Evolutionary conservation across 1,284 basidiomycete species (phyloP), one percentile per base, ranked within the genome.

Genomic region (Phaffia rhodozyma): DNA sequence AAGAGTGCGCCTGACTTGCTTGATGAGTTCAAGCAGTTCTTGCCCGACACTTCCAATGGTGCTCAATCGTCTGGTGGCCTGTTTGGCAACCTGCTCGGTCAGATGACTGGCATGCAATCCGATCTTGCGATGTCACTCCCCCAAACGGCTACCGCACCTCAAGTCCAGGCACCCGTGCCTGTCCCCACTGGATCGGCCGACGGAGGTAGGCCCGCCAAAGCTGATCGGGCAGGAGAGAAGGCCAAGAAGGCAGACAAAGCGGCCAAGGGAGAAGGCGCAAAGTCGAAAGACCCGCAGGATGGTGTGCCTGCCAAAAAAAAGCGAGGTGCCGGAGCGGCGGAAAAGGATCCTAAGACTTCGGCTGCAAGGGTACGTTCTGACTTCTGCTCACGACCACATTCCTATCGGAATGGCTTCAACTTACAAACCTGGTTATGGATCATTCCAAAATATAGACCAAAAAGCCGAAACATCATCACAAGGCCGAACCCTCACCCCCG

Each of bases 21-120:
- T 63, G 84, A 86, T 54, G 94, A 98, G 75, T 99, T 99, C 80
- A 93, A 91, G 75, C 89, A 90, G 71, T 99, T 99, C 76, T 77
- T 99, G 3, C 94, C 94, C 11, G 91, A 80, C 75, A 67, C 64
- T 20, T 61, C 64, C n/a, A 50, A 48, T 27, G 60, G 60, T 23
- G 74, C 73, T 53, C 70, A 67, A 61, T 71, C 62, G 49, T 71
- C 65, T 30, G 73, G 72, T 34, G 76, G 76, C 29, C 67, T 76
- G 57, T 74, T 77, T 67, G 74, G 75, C 63, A 74, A 73, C 54
- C 72, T 75, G 71, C 69, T 77, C 23, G 74, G 73, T 13, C 74
- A 75, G 59, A 72, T 74, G 65, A 72, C 73, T 20, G 71, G 73
- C 47, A 23, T 70, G 38, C 38, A 43, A 16, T 43, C 38, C 13